Base-by-base conservation (phyloP, 768 basidiomycete species). In the Wakefieldia striispora region DNA sequence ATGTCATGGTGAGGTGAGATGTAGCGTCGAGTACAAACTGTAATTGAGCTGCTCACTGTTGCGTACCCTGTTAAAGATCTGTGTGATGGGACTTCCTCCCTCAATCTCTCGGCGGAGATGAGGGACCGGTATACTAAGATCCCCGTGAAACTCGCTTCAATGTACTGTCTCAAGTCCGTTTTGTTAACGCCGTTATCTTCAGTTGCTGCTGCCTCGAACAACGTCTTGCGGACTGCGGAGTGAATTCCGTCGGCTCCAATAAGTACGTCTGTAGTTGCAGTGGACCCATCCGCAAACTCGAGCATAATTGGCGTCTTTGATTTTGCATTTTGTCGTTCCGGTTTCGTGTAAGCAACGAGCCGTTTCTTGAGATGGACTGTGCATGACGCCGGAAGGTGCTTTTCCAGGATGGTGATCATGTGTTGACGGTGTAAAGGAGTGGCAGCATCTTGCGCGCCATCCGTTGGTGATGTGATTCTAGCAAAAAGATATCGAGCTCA, bases 241-340 rank as follows among this genome's bases (percentile, higher is more conserved):
- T 58, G 66, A 19, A 79, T 66, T 4, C 78, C 78, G 50, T 78
- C 77, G 35, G 74, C 74, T 4, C 75, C 78, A 40, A 78, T 52
- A 4, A 78, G 69, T 14, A 79, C 54, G 43, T 79, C 72, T 9
- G 75, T 65, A 24, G 57, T 64, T 10, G 68, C 46, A 2, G 19
- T 46, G 1, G 53, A 53, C 6, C 56, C 53, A 23, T 61, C 57
- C 1, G 57, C 26, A 8, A 61, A 61, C 3, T 47, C 29, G 2
- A 61, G 52, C 14, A 12, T 37, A 14, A 56, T 55, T 0, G 47
- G 23, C 6, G 36, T 58, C 3, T 45, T 65, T 16, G 69, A 66
- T 5, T 66, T 66, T 43, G 72, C 65, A 12, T 53, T 37, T 6
- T 40, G 49, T 36, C 49, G 40, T 11, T 55, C 36, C 0, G 29